A percentile compares a stretch with the other conserved stretches of the same genome.
Conservation (phyloP, 805 yeast genomes). For the Candida chilensis region DNA sequence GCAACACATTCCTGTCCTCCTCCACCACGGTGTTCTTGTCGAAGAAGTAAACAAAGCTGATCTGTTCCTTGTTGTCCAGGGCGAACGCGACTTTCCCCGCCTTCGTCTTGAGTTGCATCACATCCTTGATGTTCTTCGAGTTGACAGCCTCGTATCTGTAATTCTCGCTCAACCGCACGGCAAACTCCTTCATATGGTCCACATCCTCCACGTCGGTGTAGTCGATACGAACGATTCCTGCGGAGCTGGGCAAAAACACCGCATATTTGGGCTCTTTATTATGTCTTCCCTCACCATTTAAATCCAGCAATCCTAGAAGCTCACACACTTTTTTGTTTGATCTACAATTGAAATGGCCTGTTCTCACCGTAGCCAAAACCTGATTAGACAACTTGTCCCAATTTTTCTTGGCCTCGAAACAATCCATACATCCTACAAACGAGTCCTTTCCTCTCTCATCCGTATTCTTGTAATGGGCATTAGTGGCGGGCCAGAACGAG, state of each 20-base stretch:
- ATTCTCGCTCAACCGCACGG: constrained; percentile 36
- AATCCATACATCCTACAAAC: constrained; percentile 35
- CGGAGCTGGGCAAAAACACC: constrained; percentile 42
- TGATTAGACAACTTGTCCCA: constrained; percentile 55
- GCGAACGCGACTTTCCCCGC: constrained; percentile 1
- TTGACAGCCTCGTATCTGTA: constrained; percentile 28
- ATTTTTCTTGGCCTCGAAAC: constrained; percentile 38
- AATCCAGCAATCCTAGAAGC: constrained; percentile 32
- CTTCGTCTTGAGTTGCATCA: constrained; percentile 7
- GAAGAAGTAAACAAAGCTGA: constrained; percentile 45
- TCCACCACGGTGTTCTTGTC: constrained; percentile 39
- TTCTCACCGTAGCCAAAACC: constrained; percentile 22
- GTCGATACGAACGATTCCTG: constrained; percentile 38
- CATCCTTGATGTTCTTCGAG: not conserved
- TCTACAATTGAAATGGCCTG: constrained; percentile 56
- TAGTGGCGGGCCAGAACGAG: constrained; percentile 57
- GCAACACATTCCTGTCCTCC: constrained; percentile 58
- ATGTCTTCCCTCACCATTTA: constrained; percentile 10
- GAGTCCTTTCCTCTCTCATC: constrained; percentile 20
- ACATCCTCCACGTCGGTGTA: constrained; percentile 25
- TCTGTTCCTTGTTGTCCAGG: constrained; percentile 21
- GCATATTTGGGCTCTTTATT: constrained; percentile 28
- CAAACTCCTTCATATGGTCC: constrained; percentile 28
- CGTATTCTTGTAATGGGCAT: constrained; percentile 23
- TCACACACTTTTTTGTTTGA: constrained; percentile 41